Conservation (phyloP, 345 rosid genomes). For the Pugionium dolabratum region DNA sequence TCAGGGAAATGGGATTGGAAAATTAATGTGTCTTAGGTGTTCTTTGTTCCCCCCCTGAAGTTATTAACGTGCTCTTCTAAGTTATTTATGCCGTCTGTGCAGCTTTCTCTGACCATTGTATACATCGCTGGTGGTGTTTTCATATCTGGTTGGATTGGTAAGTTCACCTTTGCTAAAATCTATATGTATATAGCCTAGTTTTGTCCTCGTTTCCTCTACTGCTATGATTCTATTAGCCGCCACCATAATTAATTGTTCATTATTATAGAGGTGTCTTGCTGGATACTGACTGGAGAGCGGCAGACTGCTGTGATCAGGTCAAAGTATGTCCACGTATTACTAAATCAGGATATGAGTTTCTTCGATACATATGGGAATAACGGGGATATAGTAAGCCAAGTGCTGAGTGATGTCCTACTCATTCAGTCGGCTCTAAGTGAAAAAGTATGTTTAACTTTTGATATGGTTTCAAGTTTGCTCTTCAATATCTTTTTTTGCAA, state of each 20-base stretch:
- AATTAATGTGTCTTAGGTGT: constrained; percentile 10
- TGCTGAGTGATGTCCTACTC: constrained; percentile 93
- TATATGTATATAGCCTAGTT: background rate
- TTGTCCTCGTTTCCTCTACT: constrained; percentile 11
- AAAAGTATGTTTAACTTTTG: constrained; percentile 57
- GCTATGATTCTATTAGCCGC: constrained; percentile 27
- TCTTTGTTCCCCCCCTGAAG: background rate
- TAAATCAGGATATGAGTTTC: constrained; percentile 99
- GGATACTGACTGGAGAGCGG: constrained; percentile 98
- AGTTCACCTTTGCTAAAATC: constrained; percentile 33
- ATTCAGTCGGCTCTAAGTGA: constrained; percentile 99
- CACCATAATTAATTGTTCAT: constrained; percentile 41
- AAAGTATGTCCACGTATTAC: constrained; percentile 85
- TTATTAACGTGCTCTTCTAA: constrained; percentile 8
- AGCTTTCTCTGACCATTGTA: constrained; percentile 79
- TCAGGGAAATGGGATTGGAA: constrained; percentile 11
- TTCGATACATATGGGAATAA: constrained; percentile 98
- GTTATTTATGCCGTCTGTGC: constrained; percentile 42
- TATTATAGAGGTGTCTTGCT: constrained; percentile 97
- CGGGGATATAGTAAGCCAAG: constrained; percentile 99
- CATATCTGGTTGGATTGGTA: constrained; percentile 98
- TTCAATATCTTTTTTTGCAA: constrained; percentile 17
- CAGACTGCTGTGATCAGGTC: constrained; percentile 99
- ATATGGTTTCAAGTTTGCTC: constrained; percentile 30
- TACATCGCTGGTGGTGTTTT: constrained; percentile 88